Evolutionary conservation across 352 stramenopile genomes (phyloP).

Genomic region (Aphanomyces stellatus): DNA sequence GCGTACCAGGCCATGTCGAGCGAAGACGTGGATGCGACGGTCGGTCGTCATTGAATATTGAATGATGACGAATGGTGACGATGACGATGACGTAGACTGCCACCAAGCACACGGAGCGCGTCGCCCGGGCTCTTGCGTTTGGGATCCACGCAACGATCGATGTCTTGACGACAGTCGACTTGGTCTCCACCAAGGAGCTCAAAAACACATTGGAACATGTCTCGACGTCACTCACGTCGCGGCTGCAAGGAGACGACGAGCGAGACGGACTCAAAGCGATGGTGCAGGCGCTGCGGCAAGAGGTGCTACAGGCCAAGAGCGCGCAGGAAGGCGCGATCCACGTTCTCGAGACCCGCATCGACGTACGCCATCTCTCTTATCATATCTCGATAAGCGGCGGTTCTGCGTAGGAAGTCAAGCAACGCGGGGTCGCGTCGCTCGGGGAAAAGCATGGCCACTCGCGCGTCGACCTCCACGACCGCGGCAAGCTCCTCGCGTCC

Average conservation of each 20-base stretch:
- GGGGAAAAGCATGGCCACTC: slow-evolving; percentile 3
- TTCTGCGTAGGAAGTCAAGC: background rate
- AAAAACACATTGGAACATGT: background rate
- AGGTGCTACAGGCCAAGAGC: background rate
- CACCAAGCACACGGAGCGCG: slow-evolving; percentile 41
- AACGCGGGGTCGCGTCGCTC: background rate
- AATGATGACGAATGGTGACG: too few relatives aligned
- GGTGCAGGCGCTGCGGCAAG: background rate
- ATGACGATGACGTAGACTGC: slow-evolving; percentile 21
- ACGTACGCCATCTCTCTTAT: background rate
- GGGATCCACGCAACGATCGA: slow-evolving; percentile 5
- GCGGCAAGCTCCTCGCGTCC: background rate
- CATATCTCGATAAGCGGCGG: background rate
- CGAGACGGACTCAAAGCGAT: background rate
- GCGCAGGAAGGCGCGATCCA: background rate
- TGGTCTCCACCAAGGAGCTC: slow-evolving; percentile 1
- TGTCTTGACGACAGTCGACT: background rate
- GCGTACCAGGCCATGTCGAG: slow-evolving; percentile 50
- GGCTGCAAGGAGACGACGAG: background rate
- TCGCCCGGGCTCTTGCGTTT: slow-evolving; percentile 40
- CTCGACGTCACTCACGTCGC: background rate
- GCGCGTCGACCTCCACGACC: slow-evolving; percentile 7
- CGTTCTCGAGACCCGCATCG: background rate
- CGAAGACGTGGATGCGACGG: too few relatives aligned
- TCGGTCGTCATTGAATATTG: too few relatives aligned